Conservation (phyloP, 306 rosid genomes). For the Hippophae rhamnoides region DNA sequence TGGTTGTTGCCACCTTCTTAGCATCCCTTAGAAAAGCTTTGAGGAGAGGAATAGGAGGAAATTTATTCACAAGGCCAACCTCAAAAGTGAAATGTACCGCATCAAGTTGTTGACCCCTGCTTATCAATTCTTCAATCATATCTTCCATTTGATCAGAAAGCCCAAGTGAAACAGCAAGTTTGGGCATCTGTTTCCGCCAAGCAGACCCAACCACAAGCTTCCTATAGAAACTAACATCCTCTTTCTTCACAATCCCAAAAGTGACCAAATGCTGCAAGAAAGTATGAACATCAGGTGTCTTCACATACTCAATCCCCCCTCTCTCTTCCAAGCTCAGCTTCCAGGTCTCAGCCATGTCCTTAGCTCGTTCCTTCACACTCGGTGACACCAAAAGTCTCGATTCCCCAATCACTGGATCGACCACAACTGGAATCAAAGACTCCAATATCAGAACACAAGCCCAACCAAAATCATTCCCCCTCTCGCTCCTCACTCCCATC, state of each 20-base stretch:
- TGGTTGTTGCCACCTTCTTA: conserved; percentile 79
- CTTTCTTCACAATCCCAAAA: conserved; percentile 74
- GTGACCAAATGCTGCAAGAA: conserved; percentile 94
- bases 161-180: conserved; percentile 89
- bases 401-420: conserved; percentile 74
- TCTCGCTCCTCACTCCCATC: conserved; percentile 46
- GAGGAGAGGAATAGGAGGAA: conserved; percentile 81
- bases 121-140: conserved; percentile 87
- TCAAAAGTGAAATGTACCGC: conserved; percentile 94
- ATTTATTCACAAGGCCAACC: conserved; percentile 75
- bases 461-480: conserved; percentile 76
- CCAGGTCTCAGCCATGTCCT: conserved; percentile 80
- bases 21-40: conserved; percentile 91
- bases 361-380: conserved; percentile 55
- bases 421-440: conserved; percentile 68
- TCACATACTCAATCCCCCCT: conserved; percentile 83
- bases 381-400: conserved; percentile 83
- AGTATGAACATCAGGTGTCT: conserved; percentile 88
- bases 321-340: conserved; percentile 81
- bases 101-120: conserved; percentile 98
- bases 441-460: conserved; percentile 91
- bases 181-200: conserved; percentile 99
- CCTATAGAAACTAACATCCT: conserved; percentile 60
- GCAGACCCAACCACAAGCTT: conserved; percentile 91
- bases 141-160: conserved; percentile 91